Conservation (phyloP, 1,284 basidiomycete genomes). For the Kalmanozyma brasiliensis region DNA sequence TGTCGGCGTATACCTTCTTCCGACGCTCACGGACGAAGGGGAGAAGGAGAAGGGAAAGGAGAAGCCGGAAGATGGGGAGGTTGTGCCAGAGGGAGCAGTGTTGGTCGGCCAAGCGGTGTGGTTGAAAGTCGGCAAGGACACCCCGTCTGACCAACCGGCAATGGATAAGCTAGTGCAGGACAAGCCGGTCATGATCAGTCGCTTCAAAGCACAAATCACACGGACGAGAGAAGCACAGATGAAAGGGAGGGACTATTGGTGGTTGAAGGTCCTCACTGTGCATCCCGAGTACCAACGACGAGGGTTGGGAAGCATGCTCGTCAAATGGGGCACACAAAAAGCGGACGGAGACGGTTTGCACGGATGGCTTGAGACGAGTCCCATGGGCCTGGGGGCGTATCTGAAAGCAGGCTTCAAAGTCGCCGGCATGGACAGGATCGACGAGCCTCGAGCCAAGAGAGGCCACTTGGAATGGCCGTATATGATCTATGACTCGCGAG, state of each 20-base stretch:
- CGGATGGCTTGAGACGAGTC: conserved; percentile 24
- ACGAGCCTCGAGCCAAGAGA: conserved; percentile 4
- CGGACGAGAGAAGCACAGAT: conserved; percentile 11
- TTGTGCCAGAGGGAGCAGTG: too few relatives aligned
- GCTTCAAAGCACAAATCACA: conserved; percentile 24
- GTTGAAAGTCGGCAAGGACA: not conserved
- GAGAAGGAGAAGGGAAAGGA: too few relatives aligned
- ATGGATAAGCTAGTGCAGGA: not conserved
- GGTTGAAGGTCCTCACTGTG: conserved; percentile 25
- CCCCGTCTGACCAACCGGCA: not conserved
- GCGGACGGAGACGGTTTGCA: conserved; percentile 5
- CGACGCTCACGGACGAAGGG: too few relatives aligned
- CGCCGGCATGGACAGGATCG: conserved; percentile 11
- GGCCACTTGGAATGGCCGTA: conserved; percentile 32
- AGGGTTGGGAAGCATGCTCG: conserved; percentile 12
- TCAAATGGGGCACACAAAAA: conserved; percentile 10
- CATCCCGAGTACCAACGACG: conserved; percentile 16
- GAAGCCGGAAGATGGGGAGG: too few relatives aligned
- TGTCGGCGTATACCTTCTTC: too few relatives aligned
- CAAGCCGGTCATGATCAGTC: conserved; percentile 8
- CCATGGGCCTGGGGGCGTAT: conserved; percentile 22
- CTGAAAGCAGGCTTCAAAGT: conserved; percentile 27
- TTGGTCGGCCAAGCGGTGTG: too few relatives aligned
- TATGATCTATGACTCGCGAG: conserved; percentile 26
- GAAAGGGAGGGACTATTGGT: conserved; percentile 15